Evolutionary conservation across 2,329 filamentous ascomycete species (phyloP).

Genomic region (Macroventuria anomochaeta): DNA sequence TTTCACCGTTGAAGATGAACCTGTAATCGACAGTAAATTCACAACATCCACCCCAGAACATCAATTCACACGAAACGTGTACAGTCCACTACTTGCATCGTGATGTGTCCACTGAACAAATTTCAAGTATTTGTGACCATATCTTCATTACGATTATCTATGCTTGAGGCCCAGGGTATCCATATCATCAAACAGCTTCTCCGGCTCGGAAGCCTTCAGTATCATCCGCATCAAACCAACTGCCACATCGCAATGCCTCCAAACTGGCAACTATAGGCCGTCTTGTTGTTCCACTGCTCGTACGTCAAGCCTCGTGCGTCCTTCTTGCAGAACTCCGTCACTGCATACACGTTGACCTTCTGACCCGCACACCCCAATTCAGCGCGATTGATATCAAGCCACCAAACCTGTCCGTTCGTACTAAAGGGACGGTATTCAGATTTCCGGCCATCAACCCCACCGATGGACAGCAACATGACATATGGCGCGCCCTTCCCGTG

Average conservation of each 20-base stretch:
- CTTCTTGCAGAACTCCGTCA: slow-evolving; percentile 60
- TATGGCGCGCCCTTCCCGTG: slow-evolving; percentile 71
- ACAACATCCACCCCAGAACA: too few relatives aligned
- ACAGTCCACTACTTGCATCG: background rate
- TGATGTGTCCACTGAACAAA: too few relatives aligned
- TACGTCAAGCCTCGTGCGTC: slow-evolving; percentile 61
- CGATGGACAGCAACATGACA: slow-evolving; percentile 72
- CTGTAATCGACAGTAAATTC: background rate
- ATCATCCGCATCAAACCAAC: slow-evolving; percentile 47
- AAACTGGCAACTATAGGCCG: slow-evolving; percentile 49
- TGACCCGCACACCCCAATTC: slow-evolving; percentile 62
- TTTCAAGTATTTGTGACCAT: background rate
- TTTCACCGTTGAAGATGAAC: background rate
- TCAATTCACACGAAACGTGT: background rate
- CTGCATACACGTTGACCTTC: slow-evolving; percentile 67
- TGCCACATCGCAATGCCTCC: slow-evolving; percentile 62
- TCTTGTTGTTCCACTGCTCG: slow-evolving; percentile 48
- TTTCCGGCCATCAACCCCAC: slow-evolving; percentile 66
- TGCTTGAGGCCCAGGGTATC: slow-evolving; percentile 4
- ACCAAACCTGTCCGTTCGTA: slow-evolving; percentile 81
- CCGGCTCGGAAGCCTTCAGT: background rate
- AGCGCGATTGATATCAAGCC: slow-evolving; percentile 68
- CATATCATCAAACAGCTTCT: background rate
- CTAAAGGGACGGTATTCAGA: slow-evolving; percentile 72
- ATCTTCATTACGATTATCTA: slow-evolving; percentile 1